These are phyloP conservation scores for Podaxis sp. DNA, from an alignment of 768 basidiomycete species.

Conservation along the genomic window DNA sequence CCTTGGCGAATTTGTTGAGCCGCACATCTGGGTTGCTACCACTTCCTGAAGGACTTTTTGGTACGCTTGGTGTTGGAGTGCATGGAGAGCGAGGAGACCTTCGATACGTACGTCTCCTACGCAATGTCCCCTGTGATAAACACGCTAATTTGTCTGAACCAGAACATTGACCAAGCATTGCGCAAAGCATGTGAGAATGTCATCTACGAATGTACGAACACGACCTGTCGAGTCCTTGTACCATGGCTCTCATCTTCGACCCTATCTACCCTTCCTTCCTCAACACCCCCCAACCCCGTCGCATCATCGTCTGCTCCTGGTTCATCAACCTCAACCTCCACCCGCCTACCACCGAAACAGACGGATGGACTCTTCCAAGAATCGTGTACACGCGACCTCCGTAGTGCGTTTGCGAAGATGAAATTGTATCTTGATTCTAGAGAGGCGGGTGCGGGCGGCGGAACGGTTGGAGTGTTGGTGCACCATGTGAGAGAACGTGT, in stretches of 20 bases:
- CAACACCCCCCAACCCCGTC: slow-evolving; percentile 3
- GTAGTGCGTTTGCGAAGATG: slow-evolving; percentile 56
- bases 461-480: slow-evolving; percentile 77
- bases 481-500: slow-evolving; percentile 76
- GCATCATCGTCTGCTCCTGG: slow-evolving; percentile 1
- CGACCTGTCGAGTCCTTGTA: slow-evolving; percentile 59
- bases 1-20: slow-evolving; percentile 59
- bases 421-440: slow-evolving; percentile 66
- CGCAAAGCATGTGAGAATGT: slow-evolving; percentile 84
- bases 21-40: slow-evolving; percentile 55
- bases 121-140: not conserved
- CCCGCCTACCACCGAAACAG: slow-evolving; percentile 16
- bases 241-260: slow-evolving; percentile 59
- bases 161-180: slow-evolving; percentile 88
- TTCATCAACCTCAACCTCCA: slow-evolving; percentile 1
- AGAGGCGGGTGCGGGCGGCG: slow-evolving; percentile 29
- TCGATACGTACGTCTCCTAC: slow-evolving; percentile 54
- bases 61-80: slow-evolving; percentile 61
- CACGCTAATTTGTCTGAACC: not conserved
- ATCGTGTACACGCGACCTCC: slow-evolving; percentile 55
- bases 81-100: slow-evolving; percentile 58
- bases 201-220: slow-evolving; percentile 61
- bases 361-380: slow-evolving; percentile 41
- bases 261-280: slow-evolving; percentile 17
- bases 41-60: slow-evolving; percentile 63